Conservation (phyloP, 441 rosid species). For the Melastoma candidum region DNA sequence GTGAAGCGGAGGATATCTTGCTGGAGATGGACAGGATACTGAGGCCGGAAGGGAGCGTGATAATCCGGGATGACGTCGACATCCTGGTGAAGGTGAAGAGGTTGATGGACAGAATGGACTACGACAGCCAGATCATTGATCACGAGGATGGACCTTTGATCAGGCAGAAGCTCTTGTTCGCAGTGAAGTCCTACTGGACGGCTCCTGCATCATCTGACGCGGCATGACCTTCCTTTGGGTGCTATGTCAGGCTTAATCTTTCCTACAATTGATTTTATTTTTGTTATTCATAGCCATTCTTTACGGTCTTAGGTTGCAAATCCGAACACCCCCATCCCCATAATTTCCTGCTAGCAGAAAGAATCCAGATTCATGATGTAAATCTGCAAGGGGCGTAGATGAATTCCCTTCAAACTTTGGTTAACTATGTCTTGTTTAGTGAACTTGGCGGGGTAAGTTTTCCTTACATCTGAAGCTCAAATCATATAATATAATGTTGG, state of each 20-base stretch:
- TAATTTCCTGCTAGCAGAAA: no score
- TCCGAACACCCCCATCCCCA: no score
- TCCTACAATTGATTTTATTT: not conserved
- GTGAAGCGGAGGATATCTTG: constrained; percentile 12
- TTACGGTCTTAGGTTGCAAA: no score
- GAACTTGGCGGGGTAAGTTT: no score
- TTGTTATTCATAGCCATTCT: not conserved
- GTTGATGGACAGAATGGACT: constrained; percentile 9
- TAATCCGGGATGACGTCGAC: constrained; percentile 31
- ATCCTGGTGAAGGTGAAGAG: constrained; percentile 27
- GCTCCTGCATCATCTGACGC: constrained; percentile 17
- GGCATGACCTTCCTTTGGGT: not conserved
- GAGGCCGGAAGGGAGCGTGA: no score
- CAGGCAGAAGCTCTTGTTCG: constrained; percentile 56
- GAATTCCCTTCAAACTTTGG: no score
- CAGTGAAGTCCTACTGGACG: constrained; percentile 47
- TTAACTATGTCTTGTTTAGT: no score
- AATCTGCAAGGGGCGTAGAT: no score
- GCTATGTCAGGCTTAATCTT: not conserved
- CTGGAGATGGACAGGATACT: no score
- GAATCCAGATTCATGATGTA: no score
- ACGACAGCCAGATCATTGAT: constrained; percentile 46
- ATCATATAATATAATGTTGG: no score
- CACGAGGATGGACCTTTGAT: constrained; percentile 60
- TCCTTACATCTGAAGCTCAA: no score